phyloP scores from a whole-genome alignment of 352 stramenopile genomes.

The Poterioochromonas sp. region DNA sequence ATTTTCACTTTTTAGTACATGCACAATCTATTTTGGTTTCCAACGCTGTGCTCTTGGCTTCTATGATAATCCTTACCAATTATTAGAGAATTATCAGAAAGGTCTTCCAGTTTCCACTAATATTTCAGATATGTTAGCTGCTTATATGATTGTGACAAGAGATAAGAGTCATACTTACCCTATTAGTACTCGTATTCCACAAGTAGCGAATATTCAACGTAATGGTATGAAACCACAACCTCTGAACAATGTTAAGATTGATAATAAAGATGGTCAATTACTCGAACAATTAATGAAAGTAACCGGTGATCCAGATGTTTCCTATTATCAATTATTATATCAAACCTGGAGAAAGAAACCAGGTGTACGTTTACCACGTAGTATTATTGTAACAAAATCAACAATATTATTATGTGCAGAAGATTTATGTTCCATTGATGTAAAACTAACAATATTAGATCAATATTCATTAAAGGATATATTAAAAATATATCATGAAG shows the following conservation, averaged over 20 bases:
- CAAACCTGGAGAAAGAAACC: constrained; percentile 18
- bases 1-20: neutral
- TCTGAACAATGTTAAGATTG: constrained; percentile 24
- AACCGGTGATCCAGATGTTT: neutral
- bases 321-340: constrained; percentile 28
- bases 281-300: neutral
- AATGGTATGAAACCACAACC: neutral
- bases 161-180: constrained; percentile 26
- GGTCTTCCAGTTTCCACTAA: neutral
- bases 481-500: constrained; percentile 15
- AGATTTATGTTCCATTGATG: neutral
- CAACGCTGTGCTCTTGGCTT: constrained; percentile 20
- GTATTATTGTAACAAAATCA: constrained; percentile 21
- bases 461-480: neutral
- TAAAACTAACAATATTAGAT: constrained; percentile 20
- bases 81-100: neutral
- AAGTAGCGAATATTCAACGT: constrained; percentile 12
- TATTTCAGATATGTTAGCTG: neutral
- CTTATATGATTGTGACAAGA: constrained; percentile 3
- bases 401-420: constrained; percentile 13
- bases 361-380: constrained; percentile 1
- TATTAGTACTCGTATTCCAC: neutral
- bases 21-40: constrained; percentile 33
- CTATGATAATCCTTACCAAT: neutral
- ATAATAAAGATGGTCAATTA: constrained; percentile 32